Base-by-base conservation (phyloP, 2,329 filamentous ascomycete species). In the Fusarium musae region DNA sequence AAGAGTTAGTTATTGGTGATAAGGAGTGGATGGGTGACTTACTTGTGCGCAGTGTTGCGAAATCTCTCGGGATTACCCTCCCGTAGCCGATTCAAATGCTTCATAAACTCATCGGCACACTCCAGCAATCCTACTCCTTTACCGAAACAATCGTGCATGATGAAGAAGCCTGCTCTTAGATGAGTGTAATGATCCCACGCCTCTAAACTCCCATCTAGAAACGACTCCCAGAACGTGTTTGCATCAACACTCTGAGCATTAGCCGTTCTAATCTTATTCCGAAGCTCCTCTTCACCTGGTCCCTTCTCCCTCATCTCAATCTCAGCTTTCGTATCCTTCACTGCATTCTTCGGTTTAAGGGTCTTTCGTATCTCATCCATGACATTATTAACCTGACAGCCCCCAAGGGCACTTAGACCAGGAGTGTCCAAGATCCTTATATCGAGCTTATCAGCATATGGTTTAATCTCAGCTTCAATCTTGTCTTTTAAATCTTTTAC, bases 121-220 rank as follows among this genome's bases (percentile, higher is more conserved):
- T 78, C 75, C 12, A 81, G 64, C 0, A 82, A 26, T 4, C 76
- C 75, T 3, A 73, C 26, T 0, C 77, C 75, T 19, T 60, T 65
- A 0, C 75, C 70, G 4, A 82, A 69, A 7, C 78, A 75, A 34
- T 80, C 75, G 6, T 78, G 43, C 32, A 83, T 43, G 12, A 82
- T 75, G 15, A 80, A 77, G 17, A 77, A 81, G 2, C 79, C 81
- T 3, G 80, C 78, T 59, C 78, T 78, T 6, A 83, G 77, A 50
- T 81, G 81, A 9, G 77, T 78, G 17, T 79, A 77, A 19, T 82
- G 81, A 43, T 81, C 79, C 81, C 80, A 82, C 1, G 69, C 70
- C 11, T 70, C 63, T 0, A 83, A 69, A 9, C 72, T 73, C 0
- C 78, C 81, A 1, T 71, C 63, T 6, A 75, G 42, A 60, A 83